Conservation (phyloP, 441 rosid species). For the Corymbia calophylla region DNA sequence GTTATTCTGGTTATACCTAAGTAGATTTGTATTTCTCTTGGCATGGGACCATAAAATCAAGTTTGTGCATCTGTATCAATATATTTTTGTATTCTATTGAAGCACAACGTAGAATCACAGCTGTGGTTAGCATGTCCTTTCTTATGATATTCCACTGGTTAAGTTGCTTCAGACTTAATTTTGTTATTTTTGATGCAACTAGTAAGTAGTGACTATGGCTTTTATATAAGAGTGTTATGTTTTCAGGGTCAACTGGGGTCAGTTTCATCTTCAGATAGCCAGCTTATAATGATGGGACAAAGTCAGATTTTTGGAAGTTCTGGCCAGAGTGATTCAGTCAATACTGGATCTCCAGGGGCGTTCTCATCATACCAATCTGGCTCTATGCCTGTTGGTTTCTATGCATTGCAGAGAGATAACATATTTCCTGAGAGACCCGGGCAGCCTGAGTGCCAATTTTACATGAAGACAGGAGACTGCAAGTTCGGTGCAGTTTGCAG, state of each 20-base stretch:
- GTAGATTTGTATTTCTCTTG: neutral
- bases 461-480: slow-evolving; percentile 98
- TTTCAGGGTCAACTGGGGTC: slow-evolving; percentile 85
- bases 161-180: neutral
- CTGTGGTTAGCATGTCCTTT: neutral
- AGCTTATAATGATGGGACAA: slow-evolving; percentile 42
- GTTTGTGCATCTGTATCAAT: neutral
- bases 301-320: slow-evolving; percentile 56
- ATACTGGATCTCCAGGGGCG: slow-evolving; percentile 52
- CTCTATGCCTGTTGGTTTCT: slow-evolving; percentile 56
- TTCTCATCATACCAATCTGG: slow-evolving; percentile 49
- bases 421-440: slow-evolving; percentile 99
- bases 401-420: slow-evolving; percentile 75
- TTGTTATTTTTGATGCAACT: neutral
- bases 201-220: neutral
- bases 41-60: neutral
- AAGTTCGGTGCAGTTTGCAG: slow-evolving; percentile 96
- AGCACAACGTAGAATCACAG: neutral
- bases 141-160: neutral
- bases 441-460: slow-evolving; percentile 94
- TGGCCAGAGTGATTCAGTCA: slow-evolving; percentile 45
- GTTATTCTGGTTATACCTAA: neutral
- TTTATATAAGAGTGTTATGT: slow-evolving; percentile 14
- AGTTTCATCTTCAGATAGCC: slow-evolving; percentile 77
- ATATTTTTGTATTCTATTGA: neutral